Percentiles rank a stretch among this genome's conserved stretches.
Evolutionary conservation across 257 asterid genomes (phyloP).

Genomic region (Jacaranda copaia): DNA sequence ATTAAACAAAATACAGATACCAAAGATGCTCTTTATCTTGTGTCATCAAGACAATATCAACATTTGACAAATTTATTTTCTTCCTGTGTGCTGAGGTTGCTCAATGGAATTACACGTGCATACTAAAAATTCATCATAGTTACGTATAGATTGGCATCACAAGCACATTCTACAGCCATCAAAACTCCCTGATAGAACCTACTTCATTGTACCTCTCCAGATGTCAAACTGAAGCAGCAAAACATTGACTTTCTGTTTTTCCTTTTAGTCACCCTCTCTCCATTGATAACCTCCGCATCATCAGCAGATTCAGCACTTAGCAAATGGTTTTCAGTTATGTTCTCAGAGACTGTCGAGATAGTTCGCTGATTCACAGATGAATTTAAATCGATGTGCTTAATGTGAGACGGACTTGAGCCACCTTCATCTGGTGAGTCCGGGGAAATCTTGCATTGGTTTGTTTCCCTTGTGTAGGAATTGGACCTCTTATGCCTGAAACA

Average conservation of each 20-base stretch:
- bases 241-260: slow-evolving; percentile 41
- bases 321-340: slow-evolving; percentile 17
- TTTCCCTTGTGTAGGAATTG: slow-evolving; percentile 48
- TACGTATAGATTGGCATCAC: too few species aligned
- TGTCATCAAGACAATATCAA: slow-evolving; percentile 6
- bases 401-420: slow-evolving; percentile 24
- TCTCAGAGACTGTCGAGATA: slow-evolving; percentile 30
- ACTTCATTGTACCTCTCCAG: slow-evolving; percentile 31
- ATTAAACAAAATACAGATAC: background rate
- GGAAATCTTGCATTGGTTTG: slow-evolving; percentile 65
- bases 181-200: background rate
- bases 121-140: background rate
- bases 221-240: slow-evolving; percentile 54
- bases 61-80: slow-evolving; percentile 12
- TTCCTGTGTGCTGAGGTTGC: slow-evolving; percentile 4
- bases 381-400: slow-evolving; percentile 35
- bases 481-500: background rate
- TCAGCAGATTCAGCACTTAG: background rate
- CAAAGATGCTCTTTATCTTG: background rate
- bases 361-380: slow-evolving; percentile 38
- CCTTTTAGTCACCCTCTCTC: slow-evolving; percentile 36
- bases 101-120: background rate
- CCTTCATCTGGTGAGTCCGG: slow-evolving; percentile 63
- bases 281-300: slow-evolving; percentile 35
- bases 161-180: background rate